Evolutionary conservation across 2,329 filamentous ascomycete genomes (phyloP).

Genomic region (Penicillium hordei): DNA sequence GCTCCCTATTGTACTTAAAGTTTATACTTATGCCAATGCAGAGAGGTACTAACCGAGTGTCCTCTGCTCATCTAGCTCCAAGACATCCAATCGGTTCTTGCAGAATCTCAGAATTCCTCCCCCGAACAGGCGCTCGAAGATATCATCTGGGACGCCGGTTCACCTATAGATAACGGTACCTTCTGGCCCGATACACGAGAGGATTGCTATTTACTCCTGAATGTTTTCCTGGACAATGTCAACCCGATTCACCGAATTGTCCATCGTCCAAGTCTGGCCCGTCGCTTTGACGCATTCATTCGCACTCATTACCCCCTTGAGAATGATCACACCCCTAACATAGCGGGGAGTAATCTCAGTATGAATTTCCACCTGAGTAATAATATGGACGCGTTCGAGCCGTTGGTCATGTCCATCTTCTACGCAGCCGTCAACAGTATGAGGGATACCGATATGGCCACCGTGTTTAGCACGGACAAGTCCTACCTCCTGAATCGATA

Average conservation of each 20-base stretch:
- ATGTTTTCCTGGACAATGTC: neutral
- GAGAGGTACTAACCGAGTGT: neutral
- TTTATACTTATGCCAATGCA: neutral
- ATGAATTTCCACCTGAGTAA: neutral
- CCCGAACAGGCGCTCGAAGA: neutral
- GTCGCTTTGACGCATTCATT: neutral
- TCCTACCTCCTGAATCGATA: neutral
- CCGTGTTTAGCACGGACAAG: neutral
- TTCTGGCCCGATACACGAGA: neutral
- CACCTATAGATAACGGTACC: accelerated
- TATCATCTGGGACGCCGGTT: neutral
- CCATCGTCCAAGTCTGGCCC: neutral
- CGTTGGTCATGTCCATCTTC: neutral
- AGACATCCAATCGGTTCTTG: neutral
- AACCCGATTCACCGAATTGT: neutral
- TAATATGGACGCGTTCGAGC: neutral
- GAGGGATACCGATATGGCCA: neutral
- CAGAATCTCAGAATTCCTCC: neutral
- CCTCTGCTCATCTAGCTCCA: neutral
- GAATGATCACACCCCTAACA: neutral
- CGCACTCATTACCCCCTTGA: neutral
- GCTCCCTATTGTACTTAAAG: neutral
- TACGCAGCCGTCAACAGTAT: neutral
- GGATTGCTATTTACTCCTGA: neutral
- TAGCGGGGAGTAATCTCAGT: neutral